Conservation (phyloP, 2,329 filamentous ascomycete genomes). For the Elsinoe perseae region DNA sequence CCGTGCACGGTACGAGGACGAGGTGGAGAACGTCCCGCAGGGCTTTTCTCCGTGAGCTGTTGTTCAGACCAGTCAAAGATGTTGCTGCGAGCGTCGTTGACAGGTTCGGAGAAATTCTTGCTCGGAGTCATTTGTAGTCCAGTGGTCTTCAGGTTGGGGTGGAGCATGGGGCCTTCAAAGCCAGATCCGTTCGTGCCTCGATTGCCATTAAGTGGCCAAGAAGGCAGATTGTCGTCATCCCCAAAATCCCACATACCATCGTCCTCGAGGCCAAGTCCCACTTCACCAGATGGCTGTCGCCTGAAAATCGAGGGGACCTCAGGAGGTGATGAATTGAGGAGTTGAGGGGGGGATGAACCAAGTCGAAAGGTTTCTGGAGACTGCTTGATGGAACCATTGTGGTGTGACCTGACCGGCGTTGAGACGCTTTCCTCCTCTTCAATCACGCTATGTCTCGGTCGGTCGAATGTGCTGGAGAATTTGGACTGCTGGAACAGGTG, state of each 20-base stretch:
- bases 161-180: conserved; percentile 4
- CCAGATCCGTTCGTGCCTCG: not conserved
- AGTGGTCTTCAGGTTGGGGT: conserved; percentile 10
- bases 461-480: conserved; percentile 8
- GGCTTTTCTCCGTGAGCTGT: conserved; percentile 52
- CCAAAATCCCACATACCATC: conserved; percentile 36
- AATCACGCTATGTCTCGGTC: conserved; percentile 38
- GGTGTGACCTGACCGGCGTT: conserved; percentile 40
- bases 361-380: conserved; percentile 25
- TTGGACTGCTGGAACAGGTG: not conserved
- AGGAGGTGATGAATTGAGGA: conserved; percentile 40
- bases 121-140: not conserved
- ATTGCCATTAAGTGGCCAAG: not conserved
- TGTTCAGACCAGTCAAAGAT: conserved; percentile 75
- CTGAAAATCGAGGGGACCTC: conserved; percentile 36
- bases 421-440: conserved; percentile 44
- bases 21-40: conserved; percentile 50
- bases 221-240: conserved; percentile 25
- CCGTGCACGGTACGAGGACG: conserved; percentile 69
- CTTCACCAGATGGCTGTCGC: conserved; percentile 35
- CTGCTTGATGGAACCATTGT: conserved; percentile 32
- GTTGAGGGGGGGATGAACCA: conserved; percentile 18
- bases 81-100: conserved; percentile 48
- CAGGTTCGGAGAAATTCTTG: not conserved
- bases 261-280: conserved; percentile 27